These are phyloP conservation scores for Holtermannia corniformis DNA, from an alignment of 768 basidiomycete species.

Conservation along the genomic window DNA sequence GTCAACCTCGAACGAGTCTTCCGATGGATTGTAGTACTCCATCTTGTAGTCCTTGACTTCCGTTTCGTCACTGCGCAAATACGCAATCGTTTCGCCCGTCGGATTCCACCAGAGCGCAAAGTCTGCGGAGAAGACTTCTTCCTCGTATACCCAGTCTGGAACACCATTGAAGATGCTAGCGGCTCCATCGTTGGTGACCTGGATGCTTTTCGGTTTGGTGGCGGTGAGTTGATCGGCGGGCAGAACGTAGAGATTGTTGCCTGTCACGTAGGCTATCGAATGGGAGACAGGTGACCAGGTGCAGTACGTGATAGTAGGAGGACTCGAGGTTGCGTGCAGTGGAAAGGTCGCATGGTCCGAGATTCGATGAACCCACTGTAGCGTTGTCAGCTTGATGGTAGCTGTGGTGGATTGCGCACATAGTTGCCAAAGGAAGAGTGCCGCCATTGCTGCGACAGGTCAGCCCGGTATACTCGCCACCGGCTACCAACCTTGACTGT, in stretches of 20 bases:
- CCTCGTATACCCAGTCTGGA: conserved; percentile 75
- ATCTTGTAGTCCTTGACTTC: conserved; percentile 74
- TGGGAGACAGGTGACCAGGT: conserved; percentile 77
- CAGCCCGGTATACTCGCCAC: neutral
- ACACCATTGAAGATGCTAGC: conserved; percentile 84
- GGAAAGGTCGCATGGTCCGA: conserved; percentile 59
- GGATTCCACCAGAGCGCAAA: conserved; percentile 89
- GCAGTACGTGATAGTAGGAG: conserved; percentile 66
- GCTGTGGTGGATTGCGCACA: neutral
- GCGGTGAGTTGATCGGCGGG: conserved; percentile 37
- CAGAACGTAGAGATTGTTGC: conserved; percentile 82
- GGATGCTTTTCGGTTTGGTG: conserved; percentile 44
- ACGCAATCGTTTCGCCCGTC: conserved; percentile 60
- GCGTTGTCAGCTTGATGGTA: neutral
- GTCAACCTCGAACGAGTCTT: conserved; percentile 57
- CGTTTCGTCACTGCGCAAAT: conserved; percentile 79
- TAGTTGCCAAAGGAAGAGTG: conserved; percentile 84
- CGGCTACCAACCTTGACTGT: conserved; percentile 53
- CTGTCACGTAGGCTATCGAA: conserved; percentile 73
- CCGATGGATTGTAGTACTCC: conserved; percentile 83
- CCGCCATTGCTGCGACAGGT: conserved; percentile 75
- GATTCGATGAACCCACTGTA: conserved; percentile 68
- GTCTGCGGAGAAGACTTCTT: conserved; percentile 55
- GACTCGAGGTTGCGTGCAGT: conserved; percentile 57
- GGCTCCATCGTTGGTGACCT: conserved; percentile 72